phyloP scores from a whole-genome alignment of 306 rosid species.

The Benincasa hispida region DNA sequence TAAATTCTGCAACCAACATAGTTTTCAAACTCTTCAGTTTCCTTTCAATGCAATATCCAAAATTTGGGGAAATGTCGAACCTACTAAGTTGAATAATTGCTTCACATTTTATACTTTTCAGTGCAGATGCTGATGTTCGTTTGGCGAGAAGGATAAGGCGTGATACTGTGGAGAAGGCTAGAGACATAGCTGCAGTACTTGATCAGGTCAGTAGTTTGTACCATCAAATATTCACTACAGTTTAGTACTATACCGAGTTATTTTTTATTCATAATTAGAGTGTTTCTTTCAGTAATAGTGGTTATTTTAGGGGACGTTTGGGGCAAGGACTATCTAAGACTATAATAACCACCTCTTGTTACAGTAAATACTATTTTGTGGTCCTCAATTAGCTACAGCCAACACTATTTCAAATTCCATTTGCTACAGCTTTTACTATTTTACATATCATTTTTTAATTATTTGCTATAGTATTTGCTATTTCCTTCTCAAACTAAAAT shows the following conservation, averaged over 20 bases:
- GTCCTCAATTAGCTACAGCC: too few relatives aligned
- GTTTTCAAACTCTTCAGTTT: background rate
- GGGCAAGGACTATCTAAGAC: too few relatives aligned
- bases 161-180: slow-evolving; percentile 70
- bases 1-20: background rate
- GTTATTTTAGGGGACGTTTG: too few relatives aligned
- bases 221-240: background rate
- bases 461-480: too few relatives aligned
- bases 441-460: too few relatives aligned
- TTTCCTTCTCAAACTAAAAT: too few relatives aligned
- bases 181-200: slow-evolving; percentile 84
- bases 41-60: background rate
- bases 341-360: too few relatives aligned
- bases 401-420: too few relatives aligned
- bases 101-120: slow-evolving; percentile 66
- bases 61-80: background rate
- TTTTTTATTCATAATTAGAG: background rate
- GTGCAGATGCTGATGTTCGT: slow-evolving; percentile 99
- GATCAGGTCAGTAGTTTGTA: slow-evolving; percentile 56
- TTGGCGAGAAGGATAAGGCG: slow-evolving; percentile 95
- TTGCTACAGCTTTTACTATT: too few relatives aligned
- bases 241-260: background rate
- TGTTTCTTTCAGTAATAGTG: background rate
- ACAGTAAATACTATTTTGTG: too few relatives aligned
- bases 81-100: slow-evolving; percentile 32